Conservation (phyloP, 208 protist species). For the Wallacemonas sp. region DNA sequence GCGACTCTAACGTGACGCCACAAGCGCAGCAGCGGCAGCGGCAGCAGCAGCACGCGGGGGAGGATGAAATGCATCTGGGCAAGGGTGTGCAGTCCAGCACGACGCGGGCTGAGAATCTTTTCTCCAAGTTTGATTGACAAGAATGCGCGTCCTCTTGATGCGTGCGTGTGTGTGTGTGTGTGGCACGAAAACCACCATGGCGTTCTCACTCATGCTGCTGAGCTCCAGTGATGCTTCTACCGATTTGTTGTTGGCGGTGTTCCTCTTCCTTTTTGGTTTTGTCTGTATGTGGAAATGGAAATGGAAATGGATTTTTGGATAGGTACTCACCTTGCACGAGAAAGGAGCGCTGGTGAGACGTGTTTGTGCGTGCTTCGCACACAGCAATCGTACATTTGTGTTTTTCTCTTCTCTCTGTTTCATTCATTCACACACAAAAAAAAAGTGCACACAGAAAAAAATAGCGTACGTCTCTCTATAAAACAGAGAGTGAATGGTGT, state of each 20-base stretch:
- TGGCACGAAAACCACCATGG: not conserved
- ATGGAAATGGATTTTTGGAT: no score
- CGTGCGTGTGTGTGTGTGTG: constrained; percentile 6
- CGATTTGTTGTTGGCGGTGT: no score
- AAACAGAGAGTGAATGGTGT: no score
- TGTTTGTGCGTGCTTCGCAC: not conserved
- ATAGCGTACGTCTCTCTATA: no score
- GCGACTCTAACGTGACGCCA: no score
- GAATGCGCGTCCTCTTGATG: constrained; percentile 4
- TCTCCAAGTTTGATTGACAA: constrained; percentile 21
- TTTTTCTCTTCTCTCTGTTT: not conserved
- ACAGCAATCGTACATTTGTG: not conserved
- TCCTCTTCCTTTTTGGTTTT: no score
- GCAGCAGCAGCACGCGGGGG: not conserved
- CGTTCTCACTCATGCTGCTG: not conserved
- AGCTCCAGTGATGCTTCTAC: no score
- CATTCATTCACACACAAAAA: not conserved
- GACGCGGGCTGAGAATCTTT: constrained; percentile 17
- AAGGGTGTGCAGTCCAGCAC: not conserved
- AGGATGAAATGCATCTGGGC: constrained; percentile 4
- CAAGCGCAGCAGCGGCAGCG: constrained; percentile 12
- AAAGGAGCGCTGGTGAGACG: not conserved
- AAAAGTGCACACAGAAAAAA: not conserved
- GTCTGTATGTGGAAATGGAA: no score
- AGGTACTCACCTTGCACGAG: no score